A percentile compares a stretch with the other conserved stretches of the same genome.
These are phyloP conservation scores for Paratrypanosoma confusum DNA, from an alignment of 208 protist genomes.

Conservation along the genomic window DNA sequence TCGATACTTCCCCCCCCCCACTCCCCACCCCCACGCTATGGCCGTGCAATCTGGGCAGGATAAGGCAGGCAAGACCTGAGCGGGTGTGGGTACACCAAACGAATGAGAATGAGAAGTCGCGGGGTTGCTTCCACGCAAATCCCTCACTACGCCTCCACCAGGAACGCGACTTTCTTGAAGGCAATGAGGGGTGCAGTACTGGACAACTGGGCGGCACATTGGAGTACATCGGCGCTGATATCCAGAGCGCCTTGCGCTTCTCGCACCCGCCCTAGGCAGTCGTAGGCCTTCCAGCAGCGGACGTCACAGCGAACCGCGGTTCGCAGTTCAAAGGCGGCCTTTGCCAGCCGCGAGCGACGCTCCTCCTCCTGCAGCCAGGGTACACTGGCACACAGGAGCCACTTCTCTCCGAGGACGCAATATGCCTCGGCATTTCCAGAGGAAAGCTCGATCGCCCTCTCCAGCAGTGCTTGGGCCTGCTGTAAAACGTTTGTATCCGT, in stretches of 20 bases:
- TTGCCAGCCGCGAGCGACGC: constrained; percentile 25
- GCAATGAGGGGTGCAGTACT: constrained; percentile 39
- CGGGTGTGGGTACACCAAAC: too few species aligned
- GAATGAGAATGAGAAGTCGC: too few species aligned
- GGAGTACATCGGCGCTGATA: constrained; percentile 43
- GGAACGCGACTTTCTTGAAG: constrained; percentile 43
- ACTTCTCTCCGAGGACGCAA: constrained; percentile 31
- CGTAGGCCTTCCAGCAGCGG: constrained; percentile 23
- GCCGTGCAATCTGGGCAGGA: too few species aligned
- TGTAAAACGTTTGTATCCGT: constrained; percentile 9
- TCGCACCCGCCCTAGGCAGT: constrained; percentile 42
- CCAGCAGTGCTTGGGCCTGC: constrained; percentile 20
- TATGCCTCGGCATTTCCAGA: constrained; percentile 39
- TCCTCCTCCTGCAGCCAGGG: constrained; percentile 15
- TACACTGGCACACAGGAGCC: constrained; percentile 36
- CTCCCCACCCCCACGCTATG: too few species aligned
- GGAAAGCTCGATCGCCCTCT: constrained; percentile 26
- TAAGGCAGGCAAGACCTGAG: too few species aligned
- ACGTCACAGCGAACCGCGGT: constrained; percentile 27
- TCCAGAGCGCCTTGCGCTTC: constrained; percentile 46
- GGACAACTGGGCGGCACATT: constrained; percentile 44
- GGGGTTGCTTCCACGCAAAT: too few species aligned
- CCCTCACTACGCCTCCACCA: too few species aligned
- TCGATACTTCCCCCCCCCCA: too few species aligned
- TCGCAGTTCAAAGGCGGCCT: constrained; percentile 42